A percentile compares a stretch with the other conserved stretches of the same genome.
Evolutionary conservation across 257 asterid species (phyloP).

Genomic region (Verbascum thapsus): DNA sequence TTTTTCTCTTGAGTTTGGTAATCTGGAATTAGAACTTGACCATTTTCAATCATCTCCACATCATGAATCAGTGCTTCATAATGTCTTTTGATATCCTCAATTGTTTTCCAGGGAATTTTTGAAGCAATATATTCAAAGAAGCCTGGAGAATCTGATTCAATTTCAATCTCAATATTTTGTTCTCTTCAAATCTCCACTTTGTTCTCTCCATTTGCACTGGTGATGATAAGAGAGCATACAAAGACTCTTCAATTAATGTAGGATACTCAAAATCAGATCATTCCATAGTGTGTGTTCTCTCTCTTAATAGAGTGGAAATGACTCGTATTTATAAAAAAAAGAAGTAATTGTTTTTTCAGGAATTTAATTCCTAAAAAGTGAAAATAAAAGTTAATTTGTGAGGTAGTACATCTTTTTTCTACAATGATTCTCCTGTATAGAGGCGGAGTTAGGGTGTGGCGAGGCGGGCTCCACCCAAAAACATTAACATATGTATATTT

Average conservation of each 20-base stretch:
- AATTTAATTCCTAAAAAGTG: too few relatives aligned
- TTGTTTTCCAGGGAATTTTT: neutral
- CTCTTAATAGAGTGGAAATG: too few relatives aligned
- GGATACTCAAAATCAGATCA: slow-evolving; percentile 26
- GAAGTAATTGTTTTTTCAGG: too few relatives aligned
- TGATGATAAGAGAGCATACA: slow-evolving; percentile 10
- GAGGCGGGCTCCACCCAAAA: too few relatives aligned
- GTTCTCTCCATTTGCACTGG: neutral
- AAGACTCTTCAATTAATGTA: slow-evolving; percentile 18
- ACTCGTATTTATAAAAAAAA: too few relatives aligned
- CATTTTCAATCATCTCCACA: slow-evolving; percentile 33
- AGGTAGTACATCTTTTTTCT: too few relatives aligned
- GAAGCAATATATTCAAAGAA: slow-evolving; percentile 3
- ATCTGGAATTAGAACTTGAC: slow-evolving; percentile 24
- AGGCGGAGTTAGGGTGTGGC: too few relatives aligned
- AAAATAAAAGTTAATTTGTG: too few relatives aligned
- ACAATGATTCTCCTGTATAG: too few relatives aligned
- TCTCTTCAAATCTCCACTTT: slow-evolving; percentile 17
- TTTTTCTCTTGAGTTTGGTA: slow-evolving; percentile 16
- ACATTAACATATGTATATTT: too few relatives aligned
- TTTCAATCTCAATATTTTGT: slow-evolving; percentile 13
- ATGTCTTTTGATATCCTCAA: neutral
- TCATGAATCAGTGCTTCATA: neutral
- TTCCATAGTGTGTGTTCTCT: slow-evolving; percentile 31
- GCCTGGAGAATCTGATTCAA: neutral